Evolutionary conservation across 495 filamentous ascomycete genomes (phyloP), one percentile per base, ranked within the genome.

Genomic region (Ascodesmis nigricans): DNA sequence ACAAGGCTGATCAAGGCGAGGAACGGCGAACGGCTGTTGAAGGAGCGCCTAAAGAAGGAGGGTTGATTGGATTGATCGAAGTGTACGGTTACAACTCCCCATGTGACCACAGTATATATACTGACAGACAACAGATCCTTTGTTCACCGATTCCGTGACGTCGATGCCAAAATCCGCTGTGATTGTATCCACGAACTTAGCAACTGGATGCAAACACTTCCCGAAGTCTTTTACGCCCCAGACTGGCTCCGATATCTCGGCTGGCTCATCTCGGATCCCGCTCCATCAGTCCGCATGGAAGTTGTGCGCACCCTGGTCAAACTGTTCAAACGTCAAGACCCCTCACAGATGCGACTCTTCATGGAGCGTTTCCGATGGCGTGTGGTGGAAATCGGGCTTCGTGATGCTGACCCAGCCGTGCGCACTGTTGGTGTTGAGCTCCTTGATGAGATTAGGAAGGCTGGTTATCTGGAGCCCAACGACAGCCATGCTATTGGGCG

Each of bases 121-220:
- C n/a, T n/a, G n/a, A n/a, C n/a, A n/a, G n/a, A n/a, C n/a, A 13
- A 11, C 15, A 37, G 35, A 9, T 70, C 93, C 18, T 97, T 87
- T 44, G 71, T 91, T 19, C 82, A 95, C 53, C 76, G 87, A 17
- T 95, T 93, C 53, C 78, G 87, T 21, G 87, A 97, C 43, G 66
- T 93, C 14, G 87, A 97, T 53, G 66, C 78, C 1, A 75, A 62
- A 40, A 91, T 97, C 33, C 69, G 87, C 22, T 65, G 69, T 1
- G 80, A 91, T 40, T 91, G 81, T 47, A 67, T 91, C 28, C 65
- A 71, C 33, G 78, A 79, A 5, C 62, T 97, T 15, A 79, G 81
- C 23, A 63, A 67, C 20, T 97, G 87, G 87, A 81, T 95, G 45
- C 64, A 66, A 42, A 68, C 63, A 10, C 69, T 87, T 23, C 76